Percentiles rank a stretch among this genome's conserved stretches.
These are phyloP conservation scores for Oryza officinalis DNA, from an alignment of 176 grass and related monocot species.

Conservation along the genomic window DNA sequence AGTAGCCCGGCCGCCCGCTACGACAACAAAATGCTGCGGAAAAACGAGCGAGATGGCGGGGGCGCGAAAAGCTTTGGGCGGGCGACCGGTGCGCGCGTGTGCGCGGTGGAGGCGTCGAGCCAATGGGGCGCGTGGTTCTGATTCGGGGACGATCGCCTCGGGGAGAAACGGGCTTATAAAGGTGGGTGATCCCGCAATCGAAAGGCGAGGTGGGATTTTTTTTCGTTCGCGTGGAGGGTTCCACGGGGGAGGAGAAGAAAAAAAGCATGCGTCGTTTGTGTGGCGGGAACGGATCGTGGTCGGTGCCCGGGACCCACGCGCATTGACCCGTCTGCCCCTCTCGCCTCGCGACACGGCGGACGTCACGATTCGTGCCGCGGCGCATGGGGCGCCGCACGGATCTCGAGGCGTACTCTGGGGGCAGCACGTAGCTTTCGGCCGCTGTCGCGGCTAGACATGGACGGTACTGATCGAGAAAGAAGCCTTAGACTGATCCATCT, in stretches of 20 bases:
- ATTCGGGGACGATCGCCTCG: slow-evolving; percentile 25
- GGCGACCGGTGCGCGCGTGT: slow-evolving; percentile 49
- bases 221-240: slow-evolving; percentile 35
- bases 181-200: slow-evolving; percentile 1
- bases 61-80: slow-evolving; percentile 28
- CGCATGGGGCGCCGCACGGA: neutral
- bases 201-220: slow-evolving; percentile 33
- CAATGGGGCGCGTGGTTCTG: slow-evolving; percentile 55
- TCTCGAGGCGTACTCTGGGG: slow-evolving; percentile 24
- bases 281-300: slow-evolving; percentile 49
- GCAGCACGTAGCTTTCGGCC: slow-evolving; percentile 12
- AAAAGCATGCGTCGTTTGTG: slow-evolving; percentile 13
- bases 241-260: slow-evolving; percentile 26
- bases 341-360: neutral
- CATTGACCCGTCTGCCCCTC: slow-evolving; percentile 24
- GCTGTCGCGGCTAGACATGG: slow-evolving; percentile 27
- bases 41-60: slow-evolving; percentile 6
- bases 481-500: slow-evolving; percentile 5
- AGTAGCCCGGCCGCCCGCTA: slow-evolving; percentile 44
- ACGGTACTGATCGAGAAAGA: slow-evolving; percentile 37
- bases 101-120: slow-evolving; percentile 14
- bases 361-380: slow-evolving; percentile 34
- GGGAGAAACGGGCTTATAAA: slow-evolving; percentile 44
- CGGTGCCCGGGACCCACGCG: slow-evolving; percentile 55
- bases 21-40: slow-evolving; percentile 21